Percentiles rank a stretch among this genome's conserved stretches.
Conservation (phyloP, 2,329 filamentous ascomycete species). For the Aspergillus pseudotamarii region DNA sequence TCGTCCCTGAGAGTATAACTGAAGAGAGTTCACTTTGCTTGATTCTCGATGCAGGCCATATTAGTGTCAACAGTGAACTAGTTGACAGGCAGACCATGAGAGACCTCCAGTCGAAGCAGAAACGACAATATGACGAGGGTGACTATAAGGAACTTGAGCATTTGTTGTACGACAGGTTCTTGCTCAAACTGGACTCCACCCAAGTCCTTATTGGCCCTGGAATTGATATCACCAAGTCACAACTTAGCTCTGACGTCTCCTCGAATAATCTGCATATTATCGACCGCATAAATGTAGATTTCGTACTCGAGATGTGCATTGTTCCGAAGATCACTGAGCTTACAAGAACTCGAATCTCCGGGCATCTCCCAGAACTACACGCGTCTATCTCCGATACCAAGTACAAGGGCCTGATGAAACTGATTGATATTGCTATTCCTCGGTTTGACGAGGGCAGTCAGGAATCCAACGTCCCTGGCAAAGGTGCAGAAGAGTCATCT, state of each 20-base stretch:
- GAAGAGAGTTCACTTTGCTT: conserved; percentile 79
- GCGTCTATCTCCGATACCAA: conserved; percentile 91
- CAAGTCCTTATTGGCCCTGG: conserved; percentile 94
- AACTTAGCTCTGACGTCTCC: conserved; percentile 70
- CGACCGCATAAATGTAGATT: conserved; percentile 96
- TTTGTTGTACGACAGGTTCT: conserved; percentile 96
- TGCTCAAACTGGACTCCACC: conserved; percentile 88
- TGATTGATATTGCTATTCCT: conserved; percentile 93
- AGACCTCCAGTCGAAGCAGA: conserved; percentile 89
- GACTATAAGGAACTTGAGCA: conserved; percentile 87
- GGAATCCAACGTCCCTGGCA: conserved; percentile 35
- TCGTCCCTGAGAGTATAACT: conserved; percentile 91
- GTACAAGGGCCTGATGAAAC: conserved; percentile 94
- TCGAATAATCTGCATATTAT: conserved; percentile 82
- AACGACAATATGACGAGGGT: conserved; percentile 80
- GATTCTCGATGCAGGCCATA: conserved; percentile 94
- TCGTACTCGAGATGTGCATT: conserved; percentile 94
- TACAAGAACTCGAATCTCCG: conserved; percentile 87
- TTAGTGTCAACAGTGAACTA: conserved; percentile 89
- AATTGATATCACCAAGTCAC: conserved; percentile 83
- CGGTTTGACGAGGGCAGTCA: conserved; percentile 65
- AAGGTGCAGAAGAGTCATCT: conserved; percentile 36
- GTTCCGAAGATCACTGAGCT: conserved; percentile 93
- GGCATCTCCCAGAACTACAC: conserved; percentile 88
- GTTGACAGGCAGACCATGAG: conserved; percentile 89